phyloP scores from a whole-genome alignment of 2,329 filamentous ascomycete species.

The Proliferodiscus dingleyae region DNA sequence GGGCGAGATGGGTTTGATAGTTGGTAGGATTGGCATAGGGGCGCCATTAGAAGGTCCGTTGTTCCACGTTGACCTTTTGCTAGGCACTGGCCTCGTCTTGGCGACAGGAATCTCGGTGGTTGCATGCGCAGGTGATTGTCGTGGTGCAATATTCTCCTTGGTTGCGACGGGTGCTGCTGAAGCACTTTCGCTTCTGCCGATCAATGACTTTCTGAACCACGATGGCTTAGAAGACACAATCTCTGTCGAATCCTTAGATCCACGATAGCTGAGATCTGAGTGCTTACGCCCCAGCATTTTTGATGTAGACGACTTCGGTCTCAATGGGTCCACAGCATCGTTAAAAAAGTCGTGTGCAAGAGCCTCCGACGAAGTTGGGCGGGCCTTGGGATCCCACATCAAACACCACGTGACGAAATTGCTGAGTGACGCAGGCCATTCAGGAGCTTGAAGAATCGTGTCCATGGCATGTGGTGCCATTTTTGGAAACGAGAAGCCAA shows the following conservation, averaged over 20 bases:
- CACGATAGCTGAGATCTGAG: constrained; percentile 69
- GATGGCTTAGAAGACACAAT: constrained; percentile 72
- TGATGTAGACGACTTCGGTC: constrained; percentile 86
- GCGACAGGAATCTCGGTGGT: constrained; percentile 38
- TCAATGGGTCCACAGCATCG: constrained; percentile 85
- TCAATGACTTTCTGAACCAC: constrained; percentile 95
- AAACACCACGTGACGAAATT: constrained; percentile 98
- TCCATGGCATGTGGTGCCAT: constrained; percentile 98
- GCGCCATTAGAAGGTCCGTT: constrained; percentile 75
- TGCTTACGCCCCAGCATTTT: constrained; percentile 84
- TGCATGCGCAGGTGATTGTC: constrained; percentile 42
- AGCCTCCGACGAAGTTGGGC: constrained; percentile 91
- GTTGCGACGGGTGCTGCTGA: constrained; percentile 49
- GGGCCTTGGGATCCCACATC: constrained; percentile 94
- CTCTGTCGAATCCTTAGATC: constrained; percentile 56
- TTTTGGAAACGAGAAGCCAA: constrained; percentile 98
- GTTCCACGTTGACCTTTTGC: constrained; percentile 90
- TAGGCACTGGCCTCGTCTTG: constrained; percentile 47
- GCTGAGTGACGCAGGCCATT: constrained; percentile 84
- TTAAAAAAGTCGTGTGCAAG: constrained; percentile 90
- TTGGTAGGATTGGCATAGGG: constrained; percentile 93
- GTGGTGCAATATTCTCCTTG: constrained; percentile 44
- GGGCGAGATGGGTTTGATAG: constrained; percentile 92
- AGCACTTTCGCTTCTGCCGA: constrained; percentile 68
- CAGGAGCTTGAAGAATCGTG: constrained; percentile 80